Evolutionary conservation across 768 basidiomycete genomes (phyloP).

Genomic region (Phlegmacium glaucopus): DNA sequence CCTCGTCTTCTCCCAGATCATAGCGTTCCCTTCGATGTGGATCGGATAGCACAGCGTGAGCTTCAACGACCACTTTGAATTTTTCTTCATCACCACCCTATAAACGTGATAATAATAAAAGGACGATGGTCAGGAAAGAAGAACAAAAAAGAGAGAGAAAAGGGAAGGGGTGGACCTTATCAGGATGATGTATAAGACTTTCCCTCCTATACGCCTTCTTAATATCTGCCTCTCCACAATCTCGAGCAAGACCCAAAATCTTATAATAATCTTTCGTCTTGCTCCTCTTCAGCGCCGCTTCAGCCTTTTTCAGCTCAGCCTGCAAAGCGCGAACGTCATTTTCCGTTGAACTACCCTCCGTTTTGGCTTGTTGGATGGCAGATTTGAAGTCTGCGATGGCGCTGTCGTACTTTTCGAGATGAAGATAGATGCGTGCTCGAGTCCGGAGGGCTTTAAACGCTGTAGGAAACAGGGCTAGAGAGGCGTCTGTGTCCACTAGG

Average conservation of each 20-base stretch:
- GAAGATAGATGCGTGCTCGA: conserved; percentile 73
- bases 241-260: conserved; percentile 61
- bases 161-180: conserved; percentile 49
- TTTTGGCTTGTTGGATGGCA: conserved; percentile 70
- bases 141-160: conserved; percentile 11
- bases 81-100: conserved; percentile 94
- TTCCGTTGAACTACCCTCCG: conserved; percentile 53
- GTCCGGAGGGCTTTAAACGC: conserved; percentile 88
- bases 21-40: conserved; percentile 69
- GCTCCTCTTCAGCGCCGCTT: conserved; percentile 78
- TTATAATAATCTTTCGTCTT: conserved; percentile 92
- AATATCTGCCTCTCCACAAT: conserved; percentile 68
- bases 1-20: conserved; percentile 81
- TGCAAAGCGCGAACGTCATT: conserved; percentile 60
- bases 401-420: conserved; percentile 71
- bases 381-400: conserved; percentile 73
- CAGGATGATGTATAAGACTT: conserved; percentile 81
- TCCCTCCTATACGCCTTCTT: conserved; percentile 91
- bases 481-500: conserved; percentile 65
- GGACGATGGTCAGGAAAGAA: no score
- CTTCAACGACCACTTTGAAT: conserved; percentile 88
- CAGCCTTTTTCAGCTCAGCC: conserved; percentile 74
- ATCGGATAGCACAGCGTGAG: conserved; percentile 80
- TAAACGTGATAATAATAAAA: neutral
- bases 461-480: conserved; percentile 55